Percentiles rank a stretch among this genome's conserved stretches.
Evolutionary conservation across 2,329 filamentous ascomycete genomes (phyloP).

Genomic region (Calycina marina): DNA sequence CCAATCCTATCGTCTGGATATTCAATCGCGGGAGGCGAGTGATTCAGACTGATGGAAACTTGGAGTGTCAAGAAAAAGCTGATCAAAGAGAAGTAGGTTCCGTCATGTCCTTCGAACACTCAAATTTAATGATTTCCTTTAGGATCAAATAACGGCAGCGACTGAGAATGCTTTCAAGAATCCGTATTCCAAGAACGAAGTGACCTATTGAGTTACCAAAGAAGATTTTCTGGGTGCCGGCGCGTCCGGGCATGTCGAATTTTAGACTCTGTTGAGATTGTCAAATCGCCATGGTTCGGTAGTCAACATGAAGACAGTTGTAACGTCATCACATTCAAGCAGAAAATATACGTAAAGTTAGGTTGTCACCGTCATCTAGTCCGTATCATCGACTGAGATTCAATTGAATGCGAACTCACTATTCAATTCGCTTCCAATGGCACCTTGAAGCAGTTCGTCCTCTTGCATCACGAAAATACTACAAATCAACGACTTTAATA

Average conservation of each 20-base stretch:
- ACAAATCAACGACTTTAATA: conserved; percentile 16
- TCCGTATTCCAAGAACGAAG: too few species aligned
- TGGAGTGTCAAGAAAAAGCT: too few species aligned
- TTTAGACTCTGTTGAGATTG: conserved; percentile 4
- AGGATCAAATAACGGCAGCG: too few species aligned
- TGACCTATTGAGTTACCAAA: neutral
- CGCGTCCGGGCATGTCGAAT: neutral
- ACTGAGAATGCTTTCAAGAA: too few species aligned
- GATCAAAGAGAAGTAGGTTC: too few species aligned
- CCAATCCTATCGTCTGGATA: too few species aligned
- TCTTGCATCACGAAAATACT: conserved; percentile 6
- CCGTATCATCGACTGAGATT: conserved; percentile 15
- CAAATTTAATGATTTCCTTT: too few species aligned
- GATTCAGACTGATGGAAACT: too few species aligned
- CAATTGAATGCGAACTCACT: conserved; percentile 14
- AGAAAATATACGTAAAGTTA: conserved; percentile 15
- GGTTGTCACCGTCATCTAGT: conserved; percentile 13
- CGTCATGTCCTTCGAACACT: too few species aligned
- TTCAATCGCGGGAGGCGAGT: too few species aligned
- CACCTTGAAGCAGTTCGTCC: conserved; percentile 14
- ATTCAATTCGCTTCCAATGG: conserved; percentile 19
- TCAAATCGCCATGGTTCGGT: conserved; percentile 11
- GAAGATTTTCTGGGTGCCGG: neutral
- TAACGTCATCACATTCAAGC: conserved; percentile 14
- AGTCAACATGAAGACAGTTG: conserved; percentile 3